phyloP scores from a whole-genome alignment of 148 eudicot genomes.

The Nepenthes gracilis region DNA sequence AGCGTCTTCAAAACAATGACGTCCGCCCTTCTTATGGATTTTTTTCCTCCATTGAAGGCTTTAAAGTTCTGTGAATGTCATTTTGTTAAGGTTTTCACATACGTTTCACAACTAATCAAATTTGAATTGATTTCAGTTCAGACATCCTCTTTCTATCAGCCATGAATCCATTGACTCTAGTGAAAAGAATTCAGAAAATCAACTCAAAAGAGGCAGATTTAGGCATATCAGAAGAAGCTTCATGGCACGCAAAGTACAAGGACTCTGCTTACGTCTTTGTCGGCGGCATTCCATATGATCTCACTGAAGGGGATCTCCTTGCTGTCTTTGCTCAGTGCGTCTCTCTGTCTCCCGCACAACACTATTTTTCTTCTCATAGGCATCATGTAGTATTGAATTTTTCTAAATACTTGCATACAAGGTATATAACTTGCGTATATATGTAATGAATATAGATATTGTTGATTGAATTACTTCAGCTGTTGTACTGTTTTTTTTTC shows the following conservation, averaged over 20 bases:
- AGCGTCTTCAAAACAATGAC: too few relatives aligned
- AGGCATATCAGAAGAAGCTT: conserved; percentile 83
- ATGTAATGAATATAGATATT: too few relatives aligned
- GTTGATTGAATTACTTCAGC: too few relatives aligned
- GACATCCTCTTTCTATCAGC: neutral
- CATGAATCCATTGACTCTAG: conserved; percentile 93
- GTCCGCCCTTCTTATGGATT: too few relatives aligned
- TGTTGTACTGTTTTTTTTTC: too few relatives aligned
- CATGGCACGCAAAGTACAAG: conserved; percentile 90
- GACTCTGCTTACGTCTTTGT: conserved; percentile 82
- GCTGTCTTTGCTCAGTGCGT: conserved; percentile 72
- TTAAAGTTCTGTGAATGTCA: too few relatives aligned
- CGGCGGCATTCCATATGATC: conserved; percentile 85
- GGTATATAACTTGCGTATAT: too few relatives aligned
- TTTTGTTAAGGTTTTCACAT: too few relatives aligned
- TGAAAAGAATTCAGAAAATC: conserved; percentile 72
- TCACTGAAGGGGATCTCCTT: conserved; percentile 91
- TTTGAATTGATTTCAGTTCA: neutral
- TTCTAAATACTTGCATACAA: too few relatives aligned
- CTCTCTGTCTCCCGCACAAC: neutral
- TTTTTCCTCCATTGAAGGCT: too few relatives aligned
- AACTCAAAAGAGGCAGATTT: conserved; percentile 66
- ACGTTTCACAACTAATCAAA: neutral
- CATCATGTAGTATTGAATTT: too few relatives aligned
- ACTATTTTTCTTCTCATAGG: too few relatives aligned